Percentiles rank a stretch among this genome's conserved stretches.
phyloP scores from a whole-genome alignment of 768 basidiomycete species.

The Lactifluus pinguis region DNA sequence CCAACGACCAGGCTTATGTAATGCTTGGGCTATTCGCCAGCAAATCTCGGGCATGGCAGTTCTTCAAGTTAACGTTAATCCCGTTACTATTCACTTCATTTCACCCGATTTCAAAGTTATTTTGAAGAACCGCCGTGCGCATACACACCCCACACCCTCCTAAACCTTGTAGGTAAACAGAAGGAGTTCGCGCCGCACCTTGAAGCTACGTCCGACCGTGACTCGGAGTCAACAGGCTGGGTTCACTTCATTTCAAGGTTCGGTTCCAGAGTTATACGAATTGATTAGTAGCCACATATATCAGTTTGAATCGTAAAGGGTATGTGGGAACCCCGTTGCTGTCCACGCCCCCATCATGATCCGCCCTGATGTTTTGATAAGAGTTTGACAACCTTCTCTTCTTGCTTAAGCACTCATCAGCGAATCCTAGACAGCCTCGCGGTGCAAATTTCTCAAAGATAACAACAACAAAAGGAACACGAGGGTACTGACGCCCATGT shows the following conservation, averaged over 20 bases:
- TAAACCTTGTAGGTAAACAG: not conserved
- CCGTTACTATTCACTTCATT: too few relatives aligned
- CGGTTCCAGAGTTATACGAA: conserved; percentile 1
- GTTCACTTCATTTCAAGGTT: not conserved
- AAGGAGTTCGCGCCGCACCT: not conserved
- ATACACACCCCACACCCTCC: too few relatives aligned
- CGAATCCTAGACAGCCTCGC: conserved; percentile 1
- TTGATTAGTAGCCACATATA: not conserved
- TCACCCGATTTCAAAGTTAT: not conserved
- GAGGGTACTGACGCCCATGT: not conserved
- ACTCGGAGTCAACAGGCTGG: too few relatives aligned
- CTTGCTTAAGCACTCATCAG: not conserved
- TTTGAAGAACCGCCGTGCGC: not conserved
- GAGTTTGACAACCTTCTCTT: conserved; percentile 2
- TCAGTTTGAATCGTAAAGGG: not conserved
- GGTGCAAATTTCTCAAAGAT: not conserved
- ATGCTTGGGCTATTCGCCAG: too few relatives aligned
- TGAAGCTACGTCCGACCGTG: too few relatives aligned
- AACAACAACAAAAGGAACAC: not conserved
- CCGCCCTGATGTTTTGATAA: conserved; percentile 8
- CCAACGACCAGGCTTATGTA: too few relatives aligned
- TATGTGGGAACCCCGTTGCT: not conserved
- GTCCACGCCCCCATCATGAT: not conserved
- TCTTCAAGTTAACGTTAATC: too few relatives aligned
- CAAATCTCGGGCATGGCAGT: too few relatives aligned